phyloP scores from a whole-genome alignment of 139 green algal species.

The Ostreobium quekettii region DNA sequence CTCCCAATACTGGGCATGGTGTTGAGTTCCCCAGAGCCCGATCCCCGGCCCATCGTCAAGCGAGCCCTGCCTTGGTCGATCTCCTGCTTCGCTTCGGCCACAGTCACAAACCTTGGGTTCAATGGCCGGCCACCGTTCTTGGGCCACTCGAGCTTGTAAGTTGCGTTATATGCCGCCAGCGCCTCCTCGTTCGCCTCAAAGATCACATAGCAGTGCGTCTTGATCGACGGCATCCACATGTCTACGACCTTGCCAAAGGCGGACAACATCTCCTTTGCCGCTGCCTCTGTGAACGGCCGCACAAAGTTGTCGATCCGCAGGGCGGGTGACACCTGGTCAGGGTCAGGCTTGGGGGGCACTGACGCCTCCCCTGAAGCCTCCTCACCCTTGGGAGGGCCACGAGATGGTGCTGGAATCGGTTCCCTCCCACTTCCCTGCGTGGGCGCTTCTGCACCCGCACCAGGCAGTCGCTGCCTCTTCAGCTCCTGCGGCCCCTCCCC shows the following conservation, averaged over 20 bases:
- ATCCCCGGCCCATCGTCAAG: not conserved
- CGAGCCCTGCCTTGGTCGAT: constrained; percentile 28
- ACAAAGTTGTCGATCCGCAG: constrained; percentile 71
- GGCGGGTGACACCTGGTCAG: constrained; percentile 31
- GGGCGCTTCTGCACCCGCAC: too few relatives aligned
- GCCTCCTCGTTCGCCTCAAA: constrained; percentile 47
- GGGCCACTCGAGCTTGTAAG: constrained; percentile 42
- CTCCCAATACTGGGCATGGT: not conserved
- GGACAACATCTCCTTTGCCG: constrained; percentile 36
- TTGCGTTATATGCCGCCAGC: constrained; percentile 36
- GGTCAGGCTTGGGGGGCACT: too few relatives aligned
- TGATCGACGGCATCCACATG: constrained; percentile 80
- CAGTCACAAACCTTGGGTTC: constrained; percentile 28
- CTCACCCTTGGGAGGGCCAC: too few relatives aligned
- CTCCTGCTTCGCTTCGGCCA: constrained; percentile 38
- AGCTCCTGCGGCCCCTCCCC: too few relatives aligned
- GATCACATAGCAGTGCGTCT: constrained; percentile 60
- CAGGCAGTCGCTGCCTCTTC: too few relatives aligned
- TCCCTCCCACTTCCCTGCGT: too few relatives aligned
- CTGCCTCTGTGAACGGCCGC: constrained; percentile 60
- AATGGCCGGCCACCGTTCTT: constrained; percentile 39
- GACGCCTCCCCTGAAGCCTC: too few relatives aligned
- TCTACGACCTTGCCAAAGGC: constrained; percentile 40
- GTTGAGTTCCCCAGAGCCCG: not conserved
- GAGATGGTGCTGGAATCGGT: too few relatives aligned